A percentile compares a stretch with the other conserved stretches of the same genome.
phyloP scores from a whole-genome alignment of 306 rosid species.

The Dryas drummondii region DNA sequence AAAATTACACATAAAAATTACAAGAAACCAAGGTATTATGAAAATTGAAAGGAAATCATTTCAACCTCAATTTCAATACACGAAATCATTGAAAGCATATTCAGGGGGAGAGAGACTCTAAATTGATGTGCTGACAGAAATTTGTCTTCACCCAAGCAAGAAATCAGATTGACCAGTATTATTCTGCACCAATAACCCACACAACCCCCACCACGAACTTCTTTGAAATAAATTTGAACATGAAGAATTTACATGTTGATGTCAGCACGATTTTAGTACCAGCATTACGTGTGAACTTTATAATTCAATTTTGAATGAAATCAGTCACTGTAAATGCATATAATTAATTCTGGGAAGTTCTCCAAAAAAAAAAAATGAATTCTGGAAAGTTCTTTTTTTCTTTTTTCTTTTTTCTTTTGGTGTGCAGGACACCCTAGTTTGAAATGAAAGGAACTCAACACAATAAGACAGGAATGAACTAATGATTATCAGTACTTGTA shows the following conservation, averaged over 20 bases:
- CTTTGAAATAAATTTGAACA: not conserved
- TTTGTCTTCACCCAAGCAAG: not conserved
- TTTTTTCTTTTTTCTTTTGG: not conserved
- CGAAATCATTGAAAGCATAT: not conserved
- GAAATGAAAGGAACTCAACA: not conserved
- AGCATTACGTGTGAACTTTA: not conserved
- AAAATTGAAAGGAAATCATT: not conserved
- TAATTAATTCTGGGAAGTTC: too few species aligned
- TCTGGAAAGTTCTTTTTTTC: not conserved
- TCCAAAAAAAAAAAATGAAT: too few species aligned
- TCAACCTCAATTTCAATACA: not conserved
- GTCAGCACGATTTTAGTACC: not conserved
- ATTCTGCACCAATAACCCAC: not conserved
- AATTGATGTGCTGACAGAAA: not conserved
- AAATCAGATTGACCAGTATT: not conserved
- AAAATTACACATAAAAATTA: not conserved
- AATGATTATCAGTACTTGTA: not conserved
- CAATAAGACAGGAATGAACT: conserved; percentile 13
- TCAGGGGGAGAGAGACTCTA: not conserved
- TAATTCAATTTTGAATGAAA: not conserved
- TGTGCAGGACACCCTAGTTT: not conserved
- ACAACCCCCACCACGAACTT: not conserved
- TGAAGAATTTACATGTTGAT: not conserved
- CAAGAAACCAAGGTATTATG: not conserved
- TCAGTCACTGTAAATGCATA: not conserved